These are phyloP conservation scores for Paulownia fortunei DNA, from an alignment of 257 asterid genomes.

Conservation along the genomic window DNA sequence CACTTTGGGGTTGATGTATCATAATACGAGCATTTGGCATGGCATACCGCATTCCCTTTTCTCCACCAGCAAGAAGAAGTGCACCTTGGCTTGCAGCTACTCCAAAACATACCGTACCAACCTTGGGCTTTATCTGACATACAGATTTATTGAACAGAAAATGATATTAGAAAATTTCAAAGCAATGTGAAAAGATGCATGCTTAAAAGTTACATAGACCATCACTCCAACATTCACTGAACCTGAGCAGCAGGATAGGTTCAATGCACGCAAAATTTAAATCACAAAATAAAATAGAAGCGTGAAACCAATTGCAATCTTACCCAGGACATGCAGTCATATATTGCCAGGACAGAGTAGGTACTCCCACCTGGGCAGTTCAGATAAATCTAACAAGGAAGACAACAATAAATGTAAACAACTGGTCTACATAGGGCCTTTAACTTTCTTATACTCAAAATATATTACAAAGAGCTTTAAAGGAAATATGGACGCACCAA, in stretches of 20 bases:
- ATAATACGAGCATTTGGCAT: conserved; percentile 98
- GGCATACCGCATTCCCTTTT: conserved; percentile 97
- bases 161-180: conserved; percentile 7
- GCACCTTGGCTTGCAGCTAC: conserved; percentile 95
- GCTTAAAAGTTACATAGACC: not conserved
- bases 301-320: conserved; percentile 32
- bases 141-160: conserved; percentile 21
- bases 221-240: conserved; percentile 24
- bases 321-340: conserved; percentile 99
- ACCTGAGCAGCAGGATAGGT: conserved; percentile 21
- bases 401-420: conserved; percentile 24
- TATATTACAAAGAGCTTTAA: conserved; percentile 4
- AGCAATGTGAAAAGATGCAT: conserved; percentile 25
- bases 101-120: conserved; percentile 97
- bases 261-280: conserved; percentile 14
- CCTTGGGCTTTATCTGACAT: conserved; percentile 92
- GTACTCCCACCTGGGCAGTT: conserved; percentile 98
- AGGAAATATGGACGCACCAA: conserved; percentile 54
- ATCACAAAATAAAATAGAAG: conserved; percentile 15
- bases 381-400: conserved; percentile 69
- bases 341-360: conserved; percentile 87
- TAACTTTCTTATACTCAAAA: conserved; percentile 1
- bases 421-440: conserved; percentile 12
- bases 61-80: conserved; percentile 98
- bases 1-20: conserved; percentile 97